Base-by-base conservation (phyloP, 768 basidiomycete genomes). In the Coprinopsis strossmayeri region DNA sequence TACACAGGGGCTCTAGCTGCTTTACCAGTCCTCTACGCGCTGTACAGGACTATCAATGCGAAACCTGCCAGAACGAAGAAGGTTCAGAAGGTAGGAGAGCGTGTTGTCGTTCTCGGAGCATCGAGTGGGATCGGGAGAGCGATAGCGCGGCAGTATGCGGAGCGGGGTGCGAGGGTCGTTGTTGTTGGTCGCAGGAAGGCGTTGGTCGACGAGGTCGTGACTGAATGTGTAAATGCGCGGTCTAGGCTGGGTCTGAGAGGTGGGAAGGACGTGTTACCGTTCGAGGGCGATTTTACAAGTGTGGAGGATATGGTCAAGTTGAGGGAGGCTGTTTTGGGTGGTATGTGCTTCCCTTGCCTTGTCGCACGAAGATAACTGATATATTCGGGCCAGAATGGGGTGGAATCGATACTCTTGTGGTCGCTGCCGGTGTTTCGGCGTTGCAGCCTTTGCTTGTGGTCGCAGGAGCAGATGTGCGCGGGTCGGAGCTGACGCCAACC, bases 381-480 rank as follows among this genome's bases (percentile, higher is more conserved):
- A 37, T 24, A 27, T 13, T 49, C 37, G 39, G 30, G 30, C 30
- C 49, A 94, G 92, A 72, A 54, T 93, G 91, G 90, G 69, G 67
- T 1, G 88, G 91, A 13, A 55, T 94, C 1, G 92, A 95, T 62
- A 95, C 92, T 0, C 60, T 95, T 3, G 67, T 91, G 25, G 78
- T 95, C 28, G 76, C 79, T 26, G 91, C 91, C 2, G 93, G 93
- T 2, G 87, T 93, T 0, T 89, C 89, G 0, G 83, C 91, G 10
- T 70, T 92, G 2, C 80, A 77, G 45, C 86, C 91, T 0, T 67
- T 95, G 21, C 70, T 93, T 62, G 75, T 78, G 2, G 64, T 90
- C 9, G 84, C 87, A 13, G 85, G 83, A 1, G 68, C 78, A 0
- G 66, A 76, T 41, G 57, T 65, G 0, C 50, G 63, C 3, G 65